Conservation (phyloP, 2,329 filamentous ascomycete species). For the Penicillium polonicum region DNA sequence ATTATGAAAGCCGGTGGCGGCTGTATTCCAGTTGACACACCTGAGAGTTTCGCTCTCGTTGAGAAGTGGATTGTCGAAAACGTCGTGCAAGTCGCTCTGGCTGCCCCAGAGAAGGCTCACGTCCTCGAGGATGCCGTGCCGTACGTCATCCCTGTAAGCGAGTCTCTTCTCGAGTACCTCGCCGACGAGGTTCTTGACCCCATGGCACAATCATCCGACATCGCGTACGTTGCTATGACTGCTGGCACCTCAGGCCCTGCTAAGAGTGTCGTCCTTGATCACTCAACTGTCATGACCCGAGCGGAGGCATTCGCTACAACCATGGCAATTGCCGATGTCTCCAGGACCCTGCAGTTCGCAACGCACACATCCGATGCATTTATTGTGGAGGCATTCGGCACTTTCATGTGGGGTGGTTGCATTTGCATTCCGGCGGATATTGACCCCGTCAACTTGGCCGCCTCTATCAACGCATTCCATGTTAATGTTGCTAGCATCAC, state of each 20-base stretch:
- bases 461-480: conserved; percentile 46
- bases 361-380: conserved; percentile 49
- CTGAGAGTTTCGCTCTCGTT: conserved; percentile 32
- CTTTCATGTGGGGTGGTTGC: conserved; percentile 44
- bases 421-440: conserved; percentile 48
- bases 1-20: conserved; percentile 33
- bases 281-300: conserved; percentile 33
- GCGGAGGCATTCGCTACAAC: conserved; percentile 30
- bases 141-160: conserved; percentile 38
- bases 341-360: conserved; percentile 43
- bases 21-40: conserved; percentile 40
- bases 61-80: conserved; percentile 42
- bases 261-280: conserved; percentile 40
- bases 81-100: conserved; percentile 42
- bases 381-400: conserved; percentile 42
- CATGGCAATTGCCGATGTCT: conserved; percentile 21
- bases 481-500: conserved; percentile 38
- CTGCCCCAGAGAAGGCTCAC: conserved; percentile 37
- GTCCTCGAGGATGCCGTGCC: conserved; percentile 44
- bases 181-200: conserved; percentile 9
- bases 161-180: conserved; percentile 38
- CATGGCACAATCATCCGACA: conserved; percentile 16
- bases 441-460: conserved; percentile 55
- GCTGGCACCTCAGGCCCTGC: conserved; percentile 33
- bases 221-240: conserved; percentile 39